Percentiles rank a stretch among this genome's conserved stretches.
phyloP scores from a whole-genome alignment of 2,329 filamentous ascomycete species.

The Alternaria atra region DNA sequence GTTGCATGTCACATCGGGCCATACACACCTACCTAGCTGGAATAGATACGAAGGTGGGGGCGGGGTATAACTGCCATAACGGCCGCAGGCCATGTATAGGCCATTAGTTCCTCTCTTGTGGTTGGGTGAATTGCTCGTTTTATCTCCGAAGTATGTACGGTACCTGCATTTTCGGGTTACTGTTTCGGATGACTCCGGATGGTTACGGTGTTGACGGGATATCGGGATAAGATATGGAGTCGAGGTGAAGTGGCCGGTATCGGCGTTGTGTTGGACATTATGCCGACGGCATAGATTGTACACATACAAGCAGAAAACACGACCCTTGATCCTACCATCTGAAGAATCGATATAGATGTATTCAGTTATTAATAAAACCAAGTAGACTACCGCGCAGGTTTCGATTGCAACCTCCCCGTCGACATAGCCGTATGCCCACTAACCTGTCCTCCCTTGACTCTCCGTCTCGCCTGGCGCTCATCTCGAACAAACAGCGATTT shows the following conservation, averaged over 20 bases:
- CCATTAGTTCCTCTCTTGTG: not conserved
- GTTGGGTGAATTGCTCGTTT: not conserved
- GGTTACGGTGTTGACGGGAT: not conserved
- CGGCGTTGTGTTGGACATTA: not conserved
- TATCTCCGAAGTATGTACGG: not conserved
- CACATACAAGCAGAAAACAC: not conserved
- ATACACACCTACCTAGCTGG: not conserved
- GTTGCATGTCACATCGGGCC: not conserved
- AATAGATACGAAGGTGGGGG: conserved; percentile 9
- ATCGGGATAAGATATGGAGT: not conserved
- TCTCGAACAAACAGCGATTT: conserved; percentile 35
- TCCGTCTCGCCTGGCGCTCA: conserved; percentile 35
- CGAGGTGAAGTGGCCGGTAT: not conserved
- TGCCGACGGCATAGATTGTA: not conserved
- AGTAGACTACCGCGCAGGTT: conserved; percentile 28
- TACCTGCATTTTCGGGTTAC: conserved; percentile 24
- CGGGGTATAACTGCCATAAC: conserved; percentile 3
- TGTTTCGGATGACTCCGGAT: conserved; percentile 21
- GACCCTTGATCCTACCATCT: not conserved
- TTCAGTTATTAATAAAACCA: not conserved
- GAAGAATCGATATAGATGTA: not conserved
- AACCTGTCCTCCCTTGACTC: conserved; percentile 29
- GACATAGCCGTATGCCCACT: conserved; percentile 36
- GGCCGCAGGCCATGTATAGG: too few relatives aligned
- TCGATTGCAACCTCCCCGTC: conserved; percentile 43